Evolutionary conservation across 441 rosid genomes (phyloP), one percentile per base, ranked within the genome.

Genomic region (Croton setiger): DNA sequence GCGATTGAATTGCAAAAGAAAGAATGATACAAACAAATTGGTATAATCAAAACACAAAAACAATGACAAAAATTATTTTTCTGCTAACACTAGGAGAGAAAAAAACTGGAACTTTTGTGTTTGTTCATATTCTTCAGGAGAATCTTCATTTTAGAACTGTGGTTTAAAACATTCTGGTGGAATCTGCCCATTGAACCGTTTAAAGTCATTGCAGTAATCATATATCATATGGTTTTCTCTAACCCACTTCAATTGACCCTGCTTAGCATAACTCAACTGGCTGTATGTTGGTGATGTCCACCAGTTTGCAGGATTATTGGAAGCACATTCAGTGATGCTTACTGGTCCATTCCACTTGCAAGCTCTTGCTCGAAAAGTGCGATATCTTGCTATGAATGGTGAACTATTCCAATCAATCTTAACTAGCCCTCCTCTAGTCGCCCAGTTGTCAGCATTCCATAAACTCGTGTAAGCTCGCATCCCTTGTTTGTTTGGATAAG

Each of bases 371-470:
- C 68, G 80, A 62, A 82, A 89, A 13, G 74, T 80, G 64, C 75
- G 71, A 81, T 79, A 84, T 11, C 72, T 72, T 52, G 93, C 89
- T 4, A 79, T 74, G 63, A 87, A 89, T 14, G 91, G 91, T 35
- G 88, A 83, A n/a, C 67, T 72, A 18, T 41, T 73, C 88, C 90
- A 84, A 47, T 86, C 88, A 11, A 75, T 85, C 78, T 86, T 86
- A 21, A 79, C 76, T 2, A 44, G 67, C 7, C 93, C 92, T 0
- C 93, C 90, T 67, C 77, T 80, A 4, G 89, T 87, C 9, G 92
- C 88, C 90, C 88, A 81, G 54, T 81, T 80, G 65, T 87, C 91
- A 17, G 87, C 93, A 62, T 89, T 81, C 93, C 91, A 89, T 0
- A 87, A 79, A 69, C 86, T 90, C 5, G 91, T 81, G 81, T 86